Evolutionary conservation across 2,329 filamentous ascomycete genomes (phyloP).

Genomic region (Aspergillus ustus): DNA sequence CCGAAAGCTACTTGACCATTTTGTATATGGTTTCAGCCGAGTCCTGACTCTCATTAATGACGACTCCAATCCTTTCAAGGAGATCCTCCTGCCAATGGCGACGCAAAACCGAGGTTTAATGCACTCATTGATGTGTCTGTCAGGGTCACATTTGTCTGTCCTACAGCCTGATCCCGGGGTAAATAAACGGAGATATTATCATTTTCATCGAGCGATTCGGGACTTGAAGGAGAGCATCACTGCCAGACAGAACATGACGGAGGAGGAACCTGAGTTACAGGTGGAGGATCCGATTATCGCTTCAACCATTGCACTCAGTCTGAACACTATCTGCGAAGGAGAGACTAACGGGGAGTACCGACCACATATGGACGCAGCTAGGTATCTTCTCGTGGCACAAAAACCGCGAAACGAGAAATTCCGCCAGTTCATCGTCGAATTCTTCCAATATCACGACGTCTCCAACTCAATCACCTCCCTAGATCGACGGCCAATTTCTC

Average conservation of each 20-base stretch:
- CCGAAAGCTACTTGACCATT: slow-evolving; percentile 80
- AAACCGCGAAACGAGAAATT: slow-evolving; percentile 70
- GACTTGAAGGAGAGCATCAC: slow-evolving; percentile 48
- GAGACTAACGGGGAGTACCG: slow-evolving; percentile 72
- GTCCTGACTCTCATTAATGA: slow-evolving; percentile 83
- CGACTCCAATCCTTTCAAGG: slow-evolving; percentile 81
- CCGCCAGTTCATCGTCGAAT: slow-evolving; percentile 72
- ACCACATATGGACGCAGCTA: slow-evolving; percentile 77
- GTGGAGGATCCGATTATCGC: slow-evolving; percentile 65
- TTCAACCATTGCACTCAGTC: slow-evolving; percentile 62
- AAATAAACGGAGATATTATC: slow-evolving; percentile 59
- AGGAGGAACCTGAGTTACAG: slow-evolving; percentile 41
- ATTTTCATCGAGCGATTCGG: slow-evolving; percentile 53
- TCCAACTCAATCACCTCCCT: slow-evolving; percentile 62
- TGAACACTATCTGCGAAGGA: slow-evolving; percentile 66
- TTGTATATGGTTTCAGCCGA: slow-evolving; percentile 76
- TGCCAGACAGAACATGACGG: slow-evolving; percentile 29
- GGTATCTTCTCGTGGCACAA: slow-evolving; percentile 66
- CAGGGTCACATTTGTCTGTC: slow-evolving; percentile 72
- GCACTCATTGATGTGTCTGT: slow-evolving; percentile 85
- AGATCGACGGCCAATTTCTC: slow-evolving; percentile 58
- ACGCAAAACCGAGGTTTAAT: slow-evolving; percentile 80
- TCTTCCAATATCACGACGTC: slow-evolving; percentile 81
- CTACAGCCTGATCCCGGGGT: slow-evolving; percentile 56
- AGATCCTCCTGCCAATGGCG: slow-evolving; percentile 81